Conservation (phyloP, 2,329 filamentous ascomycete species). For the Gremmenia infestans region DNA sequence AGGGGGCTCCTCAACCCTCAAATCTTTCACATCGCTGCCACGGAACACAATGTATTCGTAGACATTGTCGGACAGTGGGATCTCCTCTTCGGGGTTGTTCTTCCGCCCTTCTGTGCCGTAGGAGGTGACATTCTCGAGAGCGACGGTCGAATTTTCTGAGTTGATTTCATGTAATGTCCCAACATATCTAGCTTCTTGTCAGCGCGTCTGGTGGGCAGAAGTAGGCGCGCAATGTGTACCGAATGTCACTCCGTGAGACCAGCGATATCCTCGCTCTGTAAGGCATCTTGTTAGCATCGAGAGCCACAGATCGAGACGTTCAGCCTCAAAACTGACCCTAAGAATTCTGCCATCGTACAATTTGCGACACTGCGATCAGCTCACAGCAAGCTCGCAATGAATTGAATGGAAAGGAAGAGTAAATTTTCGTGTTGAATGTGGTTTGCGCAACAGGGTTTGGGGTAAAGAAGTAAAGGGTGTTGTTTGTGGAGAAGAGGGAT, state of each 20-base stretch:
- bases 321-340: slow-evolving; percentile 43
- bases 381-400: slow-evolving; percentile 26
- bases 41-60: slow-evolving; percentile 99
- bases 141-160: slow-evolving; percentile 93
- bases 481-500: slow-evolving; percentile 16
- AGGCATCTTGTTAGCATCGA: slow-evolving; percentile 19
- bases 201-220: slow-evolving; percentile 5
- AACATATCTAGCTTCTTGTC: slow-evolving; percentile 65
- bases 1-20: slow-evolving; percentile 83
- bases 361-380: slow-evolving; percentile 25
- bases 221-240: slow-evolving; percentile 50
- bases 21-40: slow-evolving; percentile 96
- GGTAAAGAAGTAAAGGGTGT: slow-evolving; percentile 6
- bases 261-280: slow-evolving; percentile 85
- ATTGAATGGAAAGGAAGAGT: slow-evolving; percentile 4
- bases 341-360: slow-evolving; percentile 53
- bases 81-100: slow-evolving; percentile 72
- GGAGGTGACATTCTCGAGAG: slow-evolving; percentile 91
- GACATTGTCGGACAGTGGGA: slow-evolving; percentile 76
- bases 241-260: slow-evolving; percentile 96
- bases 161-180: slow-evolving; percentile 97
- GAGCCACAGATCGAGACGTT: slow-evolving; percentile 6
- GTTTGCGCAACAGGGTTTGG: slow-evolving; percentile 5
- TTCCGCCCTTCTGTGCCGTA: slow-evolving; percentile 91
- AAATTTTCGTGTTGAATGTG: neutral